Evolutionary conservation across 176 grass and related monocot genomes (phyloP), one percentile per base, ranked within the genome.

Genomic region (Aegilops bicornis): DNA sequence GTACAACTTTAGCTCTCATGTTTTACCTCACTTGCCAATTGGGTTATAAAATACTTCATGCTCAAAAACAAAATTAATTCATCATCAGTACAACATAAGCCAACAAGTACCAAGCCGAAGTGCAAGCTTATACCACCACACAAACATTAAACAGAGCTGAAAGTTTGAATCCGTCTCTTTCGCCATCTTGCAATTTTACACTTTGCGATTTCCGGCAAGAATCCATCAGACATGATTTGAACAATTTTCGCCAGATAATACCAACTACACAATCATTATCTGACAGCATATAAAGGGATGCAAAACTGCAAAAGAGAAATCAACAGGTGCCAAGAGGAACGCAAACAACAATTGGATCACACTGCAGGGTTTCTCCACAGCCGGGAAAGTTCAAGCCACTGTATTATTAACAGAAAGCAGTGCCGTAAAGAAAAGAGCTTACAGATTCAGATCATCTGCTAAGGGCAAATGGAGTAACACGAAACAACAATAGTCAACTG

Each of bases 331-430:
- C 61, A 82, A 39, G 11, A 73, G 16, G 59, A 52, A 56, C 25
- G 1, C 25, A 59, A 59, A 45, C 23, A 61, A 80, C 9, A 25
- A 70, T 64, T n/a, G 66, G 22, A 35, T 76, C 72, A 43, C 61
- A 42, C 76, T 68, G 80, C 37, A 37, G 39, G 35, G 30, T 77
- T 85, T 72, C 54, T 64, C 52, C 82, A 78, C 64, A 85, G 86
- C 64, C 71, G 82, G 90, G 72, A 88, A 78, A 73, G 78, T 88
- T 82, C 82, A 85, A 82, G 86, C 72, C 82, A 85, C 73, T 30
- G 64, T 82, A 81, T 92, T 87, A 89, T 87, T 87, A 78, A 87
- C 85, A 85, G 29, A 93, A 60, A 85, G 63, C 69, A 10, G 42
- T 29, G 30, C 82, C 64, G 72, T 88, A 88, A 82, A 78, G 52